Percentiles rank a stretch among this genome's conserved stretches.
Conservation (phyloP, 768 basidiomycete species). For the Calocera viscosa region DNA sequence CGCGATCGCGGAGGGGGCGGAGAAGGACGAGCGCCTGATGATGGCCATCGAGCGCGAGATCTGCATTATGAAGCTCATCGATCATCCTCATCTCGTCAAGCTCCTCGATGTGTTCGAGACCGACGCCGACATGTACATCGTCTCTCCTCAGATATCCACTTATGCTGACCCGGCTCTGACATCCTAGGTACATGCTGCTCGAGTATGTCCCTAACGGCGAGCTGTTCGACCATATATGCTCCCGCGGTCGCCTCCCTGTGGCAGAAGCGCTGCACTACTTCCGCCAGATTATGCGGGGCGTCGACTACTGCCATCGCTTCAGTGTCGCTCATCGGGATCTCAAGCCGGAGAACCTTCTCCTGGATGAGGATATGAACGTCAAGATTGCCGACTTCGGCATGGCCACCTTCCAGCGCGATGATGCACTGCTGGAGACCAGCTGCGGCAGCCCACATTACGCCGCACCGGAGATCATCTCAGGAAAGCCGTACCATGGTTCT, state of each 20-base stretch:
- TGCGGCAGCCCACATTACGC: constrained; percentile 97
- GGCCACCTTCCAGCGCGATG: constrained; percentile 86
- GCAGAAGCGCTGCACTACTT: constrained; percentile 82
- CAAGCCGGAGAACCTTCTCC: constrained; percentile 93
- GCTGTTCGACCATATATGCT: constrained; percentile 91
- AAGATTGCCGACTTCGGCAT: constrained; percentile 99
- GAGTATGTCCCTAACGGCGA: constrained; percentile 96
- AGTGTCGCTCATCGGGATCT: constrained; percentile 97
- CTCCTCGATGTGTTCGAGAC: constrained; percentile 95
- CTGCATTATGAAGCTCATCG: constrained; percentile 98
- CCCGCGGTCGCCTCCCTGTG: constrained; percentile 65
- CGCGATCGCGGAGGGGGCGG: constrained; percentile 55
- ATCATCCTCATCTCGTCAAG: constrained; percentile 91
- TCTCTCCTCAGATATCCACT: not conserved
- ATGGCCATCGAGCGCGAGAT: constrained; percentile 87
- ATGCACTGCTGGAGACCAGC: constrained; percentile 77
- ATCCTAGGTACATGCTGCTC: constrained; percentile 61
- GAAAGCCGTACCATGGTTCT: constrained; percentile 74
- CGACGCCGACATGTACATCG: constrained; percentile 56
- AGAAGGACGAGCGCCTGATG: constrained; percentile 51
- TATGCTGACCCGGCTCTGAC: not conserved
- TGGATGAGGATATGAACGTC: constrained; percentile 54
- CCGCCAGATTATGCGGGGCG: constrained; percentile 87
- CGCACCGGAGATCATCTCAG: constrained; percentile 90
- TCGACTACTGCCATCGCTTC: constrained; percentile 94